A percentile compares a stretch with the other conserved stretches of the same genome.
Conservation (phyloP, 768 basidiomycete species). For the Hypholoma sublateritium region DNA sequence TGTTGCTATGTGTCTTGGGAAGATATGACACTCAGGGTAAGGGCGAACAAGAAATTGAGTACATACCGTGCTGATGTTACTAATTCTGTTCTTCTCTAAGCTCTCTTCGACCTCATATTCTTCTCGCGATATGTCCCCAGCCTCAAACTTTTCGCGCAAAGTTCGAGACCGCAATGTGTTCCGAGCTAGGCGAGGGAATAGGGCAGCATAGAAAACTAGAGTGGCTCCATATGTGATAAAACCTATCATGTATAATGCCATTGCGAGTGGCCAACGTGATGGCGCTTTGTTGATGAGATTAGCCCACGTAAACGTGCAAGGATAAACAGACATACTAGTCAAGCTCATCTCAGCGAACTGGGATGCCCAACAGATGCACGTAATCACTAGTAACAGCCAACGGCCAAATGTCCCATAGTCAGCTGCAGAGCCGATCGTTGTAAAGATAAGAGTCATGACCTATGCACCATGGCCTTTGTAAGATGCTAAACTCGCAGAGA, state of each 20-base stretch:
- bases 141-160: conserved; percentile 55
- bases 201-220: conserved; percentile 75
- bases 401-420: conserved; percentile 78
- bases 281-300: conserved; percentile 40
- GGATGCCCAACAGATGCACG: conserved; percentile 76
- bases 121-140: conserved; percentile 56
- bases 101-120: conserved; percentile 76
- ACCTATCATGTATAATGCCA: conserved; percentile 78
- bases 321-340: conserved; percentile 46
- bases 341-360: conserved; percentile 78
- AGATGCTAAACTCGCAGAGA: too few relatives aligned
- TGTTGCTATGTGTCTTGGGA: conserved; percentile 67
- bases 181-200: conserved; percentile 79
- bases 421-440: conserved; percentile 72
- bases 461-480: too few relatives aligned
- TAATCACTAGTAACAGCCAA: conserved; percentile 73
- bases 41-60: neutral
- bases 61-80: conserved; percentile 78
- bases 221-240: conserved; percentile 82
- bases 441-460: conserved; percentile 82
- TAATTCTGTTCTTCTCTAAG: conserved; percentile 81
- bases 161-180: conserved; percentile 66
- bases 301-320: neutral
- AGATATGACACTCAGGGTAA: neutral
- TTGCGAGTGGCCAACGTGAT: conserved; percentile 69